These are phyloP conservation scores for Macroventuria anomochaeta DNA, from an alignment of 2,329 filamentous ascomycete species.

Conservation along the genomic window DNA sequence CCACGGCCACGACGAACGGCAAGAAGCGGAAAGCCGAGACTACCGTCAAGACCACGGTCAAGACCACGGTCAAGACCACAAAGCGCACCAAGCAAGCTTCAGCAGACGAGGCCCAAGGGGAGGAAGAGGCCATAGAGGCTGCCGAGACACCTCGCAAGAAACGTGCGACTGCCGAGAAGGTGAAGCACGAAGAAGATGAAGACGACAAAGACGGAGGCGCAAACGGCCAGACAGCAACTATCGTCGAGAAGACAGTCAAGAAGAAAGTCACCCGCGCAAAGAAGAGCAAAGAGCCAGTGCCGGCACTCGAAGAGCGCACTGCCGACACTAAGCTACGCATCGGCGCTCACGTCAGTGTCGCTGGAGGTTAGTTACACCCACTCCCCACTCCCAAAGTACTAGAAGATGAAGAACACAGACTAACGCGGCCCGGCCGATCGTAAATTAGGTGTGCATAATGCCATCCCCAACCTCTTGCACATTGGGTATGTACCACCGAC, in stretches of 20 bases:
- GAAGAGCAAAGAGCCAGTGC: conserved; percentile 43
- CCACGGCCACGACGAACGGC: conserved; percentile 12
- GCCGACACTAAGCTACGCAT: conserved; percentile 79
- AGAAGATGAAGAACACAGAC: conserved; percentile 11
- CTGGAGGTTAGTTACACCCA: conserved; percentile 70
- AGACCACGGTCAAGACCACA: conserved; percentile 11
- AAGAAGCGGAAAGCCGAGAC: conserved; percentile 42
- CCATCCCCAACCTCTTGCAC: conserved; percentile 75
- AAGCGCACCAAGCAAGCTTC: conserved; percentile 26
- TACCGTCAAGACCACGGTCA: conserved; percentile 17
- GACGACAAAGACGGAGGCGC: conserved; percentile 20
- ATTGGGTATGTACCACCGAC: conserved; percentile 64
- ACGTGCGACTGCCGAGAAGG: conserved; percentile 23
- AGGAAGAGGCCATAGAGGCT: conserved; percentile 4
- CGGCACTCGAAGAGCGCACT: conserved; percentile 73
- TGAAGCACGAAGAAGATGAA: conserved; percentile 25
- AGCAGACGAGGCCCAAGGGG: conserved; percentile 4
- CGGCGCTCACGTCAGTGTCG: conserved; percentile 89
- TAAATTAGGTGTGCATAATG: conserved; percentile 80
- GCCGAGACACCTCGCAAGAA: conserved; percentile 21
- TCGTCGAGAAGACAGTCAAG: conserved; percentile 11
- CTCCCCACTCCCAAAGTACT: neutral
- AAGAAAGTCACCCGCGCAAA: conserved; percentile 17
- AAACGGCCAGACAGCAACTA: conserved; percentile 5
- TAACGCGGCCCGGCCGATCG: conserved; percentile 27